Conservation (phyloP, 331 rosid species). For the Quercus lobata region DNA sequence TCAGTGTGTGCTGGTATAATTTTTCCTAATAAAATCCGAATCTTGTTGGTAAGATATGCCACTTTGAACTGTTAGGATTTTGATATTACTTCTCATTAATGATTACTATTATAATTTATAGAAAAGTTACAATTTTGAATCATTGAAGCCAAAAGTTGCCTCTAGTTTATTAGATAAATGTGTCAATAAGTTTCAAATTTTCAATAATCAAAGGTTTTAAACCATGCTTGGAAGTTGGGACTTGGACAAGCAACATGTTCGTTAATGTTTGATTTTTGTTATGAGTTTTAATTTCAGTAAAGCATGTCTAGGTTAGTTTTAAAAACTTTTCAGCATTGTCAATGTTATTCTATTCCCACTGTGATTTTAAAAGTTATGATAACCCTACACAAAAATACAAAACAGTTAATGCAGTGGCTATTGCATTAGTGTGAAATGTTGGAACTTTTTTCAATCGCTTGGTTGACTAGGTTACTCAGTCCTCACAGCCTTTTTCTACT, state of each 20-base stretch:
- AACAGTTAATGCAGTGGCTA: too few species aligned
- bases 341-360: too few species aligned
- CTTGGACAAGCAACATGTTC: constrained; percentile 6
- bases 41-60: constrained; percentile 41
- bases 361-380: too few species aligned
- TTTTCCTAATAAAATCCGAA: constrained; percentile 21
- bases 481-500: too few species aligned
- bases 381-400: too few species aligned
- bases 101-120: constrained; percentile 4
- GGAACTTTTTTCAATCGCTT: too few species aligned
- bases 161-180: constrained; percentile 6
- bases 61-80: constrained; percentile 22
- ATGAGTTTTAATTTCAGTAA: too few species aligned
- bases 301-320: too few species aligned
- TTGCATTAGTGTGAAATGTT: too few species aligned
- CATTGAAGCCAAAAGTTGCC: constrained; percentile 32
- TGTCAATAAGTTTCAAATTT: background rate
- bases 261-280: too few species aligned
- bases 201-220: constrained; percentile 12
- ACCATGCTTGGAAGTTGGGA: constrained; percentile 27
- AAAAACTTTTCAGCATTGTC: too few species aligned
- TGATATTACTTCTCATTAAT: constrained; percentile 24
- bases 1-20: constrained; percentile 34
- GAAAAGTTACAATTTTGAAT: constrained; percentile 24
- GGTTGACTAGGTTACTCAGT: too few species aligned